Conservation (phyloP, 106 monocot species). For the Dendrobium nobile region DNA sequence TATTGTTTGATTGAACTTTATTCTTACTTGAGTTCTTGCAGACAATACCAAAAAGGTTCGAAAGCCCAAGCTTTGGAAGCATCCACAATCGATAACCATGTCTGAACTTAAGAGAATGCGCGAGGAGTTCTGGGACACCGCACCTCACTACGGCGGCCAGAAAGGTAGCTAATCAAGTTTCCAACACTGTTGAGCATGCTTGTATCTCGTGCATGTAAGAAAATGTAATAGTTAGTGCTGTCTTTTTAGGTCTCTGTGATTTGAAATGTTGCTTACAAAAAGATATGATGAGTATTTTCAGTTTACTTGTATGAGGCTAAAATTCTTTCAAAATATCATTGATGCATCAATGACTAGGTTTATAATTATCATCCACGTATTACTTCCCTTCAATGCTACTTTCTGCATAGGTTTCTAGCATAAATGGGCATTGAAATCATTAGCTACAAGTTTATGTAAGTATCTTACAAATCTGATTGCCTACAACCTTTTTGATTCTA, state of each 20-base stretch:
- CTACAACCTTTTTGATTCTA: background rate
- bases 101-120: conserved; percentile 62
- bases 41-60: conserved; percentile 43
- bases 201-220: background rate
- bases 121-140: conserved; percentile 86
- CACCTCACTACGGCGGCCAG: conserved; percentile 79
- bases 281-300: background rate
- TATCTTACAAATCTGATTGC: background rate
- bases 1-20: background rate
- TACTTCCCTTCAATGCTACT: background rate
- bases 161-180: conserved; percentile 37
- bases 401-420: background rate
- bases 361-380: background rate
- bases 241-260: background rate
- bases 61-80: conserved; percentile 84
- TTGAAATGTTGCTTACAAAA: background rate
- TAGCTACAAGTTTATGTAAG: no score
- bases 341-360: background rate
- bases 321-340: background rate
- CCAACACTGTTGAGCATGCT: background rate
- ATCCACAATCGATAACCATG: conserved; percentile 55
- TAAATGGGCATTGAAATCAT: background rate
- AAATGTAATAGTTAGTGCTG: background rate
- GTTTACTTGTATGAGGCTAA: background rate
- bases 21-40: conserved; percentile 7